Evolutionary conservation across 2,329 filamentous ascomycete genomes (phyloP).

Genomic region (Penicillium sp.): DNA sequence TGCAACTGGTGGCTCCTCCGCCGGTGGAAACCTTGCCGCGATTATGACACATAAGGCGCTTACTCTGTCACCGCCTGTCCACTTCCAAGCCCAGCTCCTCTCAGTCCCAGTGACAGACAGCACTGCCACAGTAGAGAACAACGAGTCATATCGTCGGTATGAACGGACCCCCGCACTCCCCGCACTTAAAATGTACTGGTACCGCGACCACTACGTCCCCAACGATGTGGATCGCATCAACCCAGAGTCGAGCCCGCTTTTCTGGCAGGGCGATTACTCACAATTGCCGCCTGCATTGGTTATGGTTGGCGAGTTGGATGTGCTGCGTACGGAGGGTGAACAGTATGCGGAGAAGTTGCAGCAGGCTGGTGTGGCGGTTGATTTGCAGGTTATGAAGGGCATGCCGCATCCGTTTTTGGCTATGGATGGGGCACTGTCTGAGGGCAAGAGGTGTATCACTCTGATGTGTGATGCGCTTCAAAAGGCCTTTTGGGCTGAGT

Average conservation of each 20-base stretch:
- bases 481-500: conserved; percentile 37
- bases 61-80: conserved; percentile 38
- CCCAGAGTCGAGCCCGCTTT: conserved; percentile 56
- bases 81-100: conserved; percentile 53
- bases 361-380: conserved; percentile 49
- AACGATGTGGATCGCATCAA: conserved; percentile 47
- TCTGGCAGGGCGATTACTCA: conserved; percentile 53
- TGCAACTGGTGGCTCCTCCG: conserved; percentile 54
- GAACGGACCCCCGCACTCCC: conserved; percentile 55
- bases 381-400: conserved; percentile 54
- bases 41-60: conserved; percentile 55
- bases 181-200: conserved; percentile 61
- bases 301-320: conserved; percentile 57
- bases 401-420: conserved; percentile 61
- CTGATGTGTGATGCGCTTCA: conserved; percentile 42
- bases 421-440: conserved; percentile 57
- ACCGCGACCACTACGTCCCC: conserved; percentile 58
- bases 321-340: conserved; percentile 57
- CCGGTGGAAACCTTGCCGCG: conserved; percentile 54
- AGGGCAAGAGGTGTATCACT: conserved; percentile 53
- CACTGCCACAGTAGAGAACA: conserved; percentile 50
- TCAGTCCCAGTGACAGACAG: conserved; percentile 61
- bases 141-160: conserved; percentile 52
- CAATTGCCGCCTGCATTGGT: conserved; percentile 53
- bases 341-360: conserved; percentile 52